A percentile compares a stretch with the other conserved stretches of the same genome.
Conservation (phyloP, 768 basidiomycete species). For the Xerocomus spinulosus region DNA sequence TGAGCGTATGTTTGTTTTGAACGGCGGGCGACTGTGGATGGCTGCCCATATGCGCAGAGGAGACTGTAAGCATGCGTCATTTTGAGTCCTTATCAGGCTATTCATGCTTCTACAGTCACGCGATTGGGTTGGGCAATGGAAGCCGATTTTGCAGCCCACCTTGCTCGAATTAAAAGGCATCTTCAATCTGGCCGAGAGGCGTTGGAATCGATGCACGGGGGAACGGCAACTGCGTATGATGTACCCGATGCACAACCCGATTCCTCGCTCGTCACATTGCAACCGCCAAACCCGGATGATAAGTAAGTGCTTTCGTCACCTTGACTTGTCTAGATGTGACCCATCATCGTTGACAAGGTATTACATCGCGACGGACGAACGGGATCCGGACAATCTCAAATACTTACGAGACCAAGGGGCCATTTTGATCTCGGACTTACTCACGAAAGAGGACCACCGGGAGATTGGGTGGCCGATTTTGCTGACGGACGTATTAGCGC, state of each 20-base stretch:
- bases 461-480: slow-evolving; percentile 40
- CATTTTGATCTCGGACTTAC: slow-evolving; percentile 38
- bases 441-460: slow-evolving; percentile 39
- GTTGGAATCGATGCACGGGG: slow-evolving; percentile 21
- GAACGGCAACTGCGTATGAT: slow-evolving; percentile 13
- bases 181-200: slow-evolving; percentile 17
- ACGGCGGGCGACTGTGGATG: slow-evolving; percentile 37
- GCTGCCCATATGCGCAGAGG: slow-evolving; percentile 44
- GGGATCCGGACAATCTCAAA: slow-evolving; percentile 29
- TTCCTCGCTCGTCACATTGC: slow-evolving; percentile 15
- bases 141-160: slow-evolving; percentile 28
- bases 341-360: slow-evolving; percentile 17
- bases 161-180: slow-evolving; percentile 25
- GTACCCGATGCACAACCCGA: slow-evolving; percentile 21
- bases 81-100: not conserved
- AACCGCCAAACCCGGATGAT: slow-evolving; percentile 23
- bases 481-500: slow-evolving; percentile 39
- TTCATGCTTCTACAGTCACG: slow-evolving; percentile 20
- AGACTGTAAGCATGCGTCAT: slow-evolving; percentile 31
- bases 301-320: slow-evolving; percentile 8
- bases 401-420: slow-evolving; percentile 35
- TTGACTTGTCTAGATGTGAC: not conserved
- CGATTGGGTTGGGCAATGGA: slow-evolving; percentile 34
- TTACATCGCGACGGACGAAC: slow-evolving; percentile 42
- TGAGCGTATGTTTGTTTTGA: slow-evolving; percentile 30